A percentile compares a stretch with the other conserved stretches of the same genome.
Evolutionary conservation across 2,329 filamentous ascomycete genomes (phyloP).

Genomic region (Septoria linicola): DNA sequence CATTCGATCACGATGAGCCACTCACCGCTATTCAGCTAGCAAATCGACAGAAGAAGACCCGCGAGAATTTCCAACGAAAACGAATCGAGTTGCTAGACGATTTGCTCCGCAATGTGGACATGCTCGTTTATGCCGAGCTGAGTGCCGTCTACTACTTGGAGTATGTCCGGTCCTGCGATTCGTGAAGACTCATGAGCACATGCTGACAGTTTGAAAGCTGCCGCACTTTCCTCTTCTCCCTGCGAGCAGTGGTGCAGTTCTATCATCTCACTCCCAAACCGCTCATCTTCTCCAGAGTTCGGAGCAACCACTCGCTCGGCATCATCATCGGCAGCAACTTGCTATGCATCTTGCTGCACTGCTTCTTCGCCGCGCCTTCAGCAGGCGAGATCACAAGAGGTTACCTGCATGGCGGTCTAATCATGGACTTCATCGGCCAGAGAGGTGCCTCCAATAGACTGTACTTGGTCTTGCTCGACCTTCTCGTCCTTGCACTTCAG

Average conservation of each 20-base stretch:
- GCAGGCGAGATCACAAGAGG: slow-evolving; percentile 51
- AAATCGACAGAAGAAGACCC: slow-evolving; percentile 34
- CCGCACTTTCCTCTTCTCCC: slow-evolving; percentile 54
- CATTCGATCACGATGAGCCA: slow-evolving; percentile 15
- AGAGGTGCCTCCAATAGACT: slow-evolving; percentile 56
- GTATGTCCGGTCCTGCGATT: slow-evolving; percentile 42
- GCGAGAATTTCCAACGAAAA: slow-evolving; percentile 41
- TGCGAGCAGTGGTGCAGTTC: slow-evolving; percentile 57
- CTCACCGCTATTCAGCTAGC: slow-evolving; percentile 27
- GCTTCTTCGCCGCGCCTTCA: slow-evolving; percentile 41
- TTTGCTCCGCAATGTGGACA: slow-evolving; percentile 57
- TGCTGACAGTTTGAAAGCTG: slow-evolving; percentile 43
- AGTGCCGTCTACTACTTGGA: slow-evolving; percentile 64
- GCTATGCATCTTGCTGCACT: slow-evolving; percentile 57
- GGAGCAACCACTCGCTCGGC: slow-evolving; percentile 52
- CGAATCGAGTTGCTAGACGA: slow-evolving; percentile 54
- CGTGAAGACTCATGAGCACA: background rate
- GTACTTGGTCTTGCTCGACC: slow-evolving; percentile 54
- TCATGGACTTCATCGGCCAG: slow-evolving; percentile 66
- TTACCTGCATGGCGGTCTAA: slow-evolving; percentile 61
- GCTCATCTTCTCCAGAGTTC: slow-evolving; percentile 50
- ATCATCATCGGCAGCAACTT: slow-evolving; percentile 56
- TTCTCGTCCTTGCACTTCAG: slow-evolving; percentile 56
- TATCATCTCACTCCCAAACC: slow-evolving; percentile 61
- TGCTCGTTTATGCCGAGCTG: slow-evolving; percentile 61